A percentile compares a stretch with the other conserved stretches of the same genome.
Conservation (phyloP, 257 asterid genomes). For the Sherardia arvensis region DNA sequence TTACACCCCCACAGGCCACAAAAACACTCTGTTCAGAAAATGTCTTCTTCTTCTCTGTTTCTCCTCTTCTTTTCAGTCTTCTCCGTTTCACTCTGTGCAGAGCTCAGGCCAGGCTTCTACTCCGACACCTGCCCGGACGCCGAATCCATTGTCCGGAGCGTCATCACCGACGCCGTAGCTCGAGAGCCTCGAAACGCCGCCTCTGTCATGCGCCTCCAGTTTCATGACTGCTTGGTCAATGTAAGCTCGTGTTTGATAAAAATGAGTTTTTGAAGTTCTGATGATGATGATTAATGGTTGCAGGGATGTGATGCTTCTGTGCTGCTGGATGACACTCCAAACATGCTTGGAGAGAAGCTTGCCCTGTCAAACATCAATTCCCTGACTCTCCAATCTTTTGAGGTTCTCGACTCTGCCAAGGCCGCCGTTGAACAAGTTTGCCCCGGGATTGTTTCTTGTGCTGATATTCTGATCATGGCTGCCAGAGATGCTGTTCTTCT, state of each 20-base stretch:
- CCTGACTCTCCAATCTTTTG: constrained; percentile 43
- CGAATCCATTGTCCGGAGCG: constrained; percentile 47
- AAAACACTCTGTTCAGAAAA: not conserved
- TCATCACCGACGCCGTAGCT: constrained; percentile 44
- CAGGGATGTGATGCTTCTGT: constrained; percentile 95
- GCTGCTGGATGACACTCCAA: constrained; percentile 71
- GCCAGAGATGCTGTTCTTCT: constrained; percentile 89
- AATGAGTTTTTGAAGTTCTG: not conserved
- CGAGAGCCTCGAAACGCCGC: constrained; percentile 63
- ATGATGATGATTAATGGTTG: not conserved
- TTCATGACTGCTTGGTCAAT: constrained; percentile 90
- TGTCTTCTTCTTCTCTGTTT: not conserved
- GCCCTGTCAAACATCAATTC: constrained; percentile 74
- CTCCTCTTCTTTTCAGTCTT: not conserved
- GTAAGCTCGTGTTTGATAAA: constrained; percentile 22
- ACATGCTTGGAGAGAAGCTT: constrained; percentile 71
- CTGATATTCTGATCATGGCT: constrained; percentile 84
- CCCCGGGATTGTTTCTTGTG: constrained; percentile 81
- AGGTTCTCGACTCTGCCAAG: constrained; percentile 68
- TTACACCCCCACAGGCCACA: not conserved
- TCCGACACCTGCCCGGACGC: constrained; percentile 62
- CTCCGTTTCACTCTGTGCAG: too few relatives aligned
- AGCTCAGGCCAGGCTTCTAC: constrained; percentile 49
- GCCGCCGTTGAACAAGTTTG: constrained; percentile 58
- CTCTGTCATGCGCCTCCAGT: constrained; percentile 91